Base-by-base conservation (phyloP, 495 filamentous ascomycete genomes). In the Lasiosphaeris hirsuta region DNA sequence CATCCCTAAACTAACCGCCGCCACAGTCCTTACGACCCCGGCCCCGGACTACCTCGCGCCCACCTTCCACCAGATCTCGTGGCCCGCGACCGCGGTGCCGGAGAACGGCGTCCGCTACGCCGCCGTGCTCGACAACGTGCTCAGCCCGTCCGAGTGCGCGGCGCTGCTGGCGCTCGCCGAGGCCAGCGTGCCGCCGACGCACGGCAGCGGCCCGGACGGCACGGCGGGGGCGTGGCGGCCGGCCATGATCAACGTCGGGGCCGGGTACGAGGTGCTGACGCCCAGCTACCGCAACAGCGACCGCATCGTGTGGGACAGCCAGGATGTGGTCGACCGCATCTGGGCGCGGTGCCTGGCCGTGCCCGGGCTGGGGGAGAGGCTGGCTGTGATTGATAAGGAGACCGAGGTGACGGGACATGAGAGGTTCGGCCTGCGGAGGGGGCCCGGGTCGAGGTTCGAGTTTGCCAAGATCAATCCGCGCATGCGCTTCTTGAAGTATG, bases 401-500 rank as follows among this genome's bases (percentile, higher is more conserved):
- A 36, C 42, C 17, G 36, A 10, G 0, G 41, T 62, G 40, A 47
- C 9, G 44, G 37, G 49, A 45, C 54, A 11, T 19, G n/a, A 19
- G 42, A 52, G 41, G 40, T 58, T 34, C 19, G 57, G 48, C n/a
- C 14, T 18, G 33, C 46, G 33, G 35, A 4, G 46, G 41, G 50
- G 35, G 34, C 48, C 43, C 23, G 19, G 5, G 30, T 53, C 8
- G 37, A 59, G 60, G 48, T 89, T 81, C 76, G 73, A 70, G 54
- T 65, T 90, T 50, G 78, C 74, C 0, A 64, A 85, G 36, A 66
- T 91, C 40, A 94, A 96, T 70, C 86, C 96, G 64, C 70, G 91
- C 44, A 77, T 96, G 71, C 74, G 91, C 36, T 92, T 96, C 68
- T 72, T 96, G 42, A 88, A 81, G 62, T 96, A 96, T 67, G 82